Base-by-base conservation (phyloP, 305 asterid species). In the Fraxinus dipetala region DNA sequence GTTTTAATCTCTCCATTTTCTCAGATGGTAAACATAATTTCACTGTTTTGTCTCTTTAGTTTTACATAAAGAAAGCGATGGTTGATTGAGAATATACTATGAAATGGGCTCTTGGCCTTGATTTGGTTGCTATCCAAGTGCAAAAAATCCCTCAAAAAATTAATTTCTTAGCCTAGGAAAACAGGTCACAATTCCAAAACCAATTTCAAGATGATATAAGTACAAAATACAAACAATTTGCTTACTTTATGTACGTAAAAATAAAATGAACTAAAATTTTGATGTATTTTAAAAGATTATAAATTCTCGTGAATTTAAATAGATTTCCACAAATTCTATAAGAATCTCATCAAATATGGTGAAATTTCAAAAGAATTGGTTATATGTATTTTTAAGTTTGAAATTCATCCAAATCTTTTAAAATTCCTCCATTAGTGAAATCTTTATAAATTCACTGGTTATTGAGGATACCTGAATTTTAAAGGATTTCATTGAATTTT, bases 41-140 rank as follows among this genome's bases (percentile, higher is more conserved):
- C 63, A 16, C 63, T 16, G 63, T 16, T 51, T 20, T 20, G 26
- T 8, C 30, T 59, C 26, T 59, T 20, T 59, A 59, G 11, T 9
- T 26, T 4, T 67, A 28, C 36, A 26, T 67, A 11, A 10, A 67
- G 36, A 13, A 8, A 67, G 36, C 5, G 74, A 67, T 3, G 35
- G n/a, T 67, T 6, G 16, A 11, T 28, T 67, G 74, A 67, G 74
- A 67, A 28, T 28, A 10, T 79, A 78, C 76, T 78, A 48, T 80
- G 78, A 75, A 70, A 83, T 26, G 83, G 77, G 78, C 83, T 81
- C 75, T 86, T 83, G 32, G 82, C 83, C 59, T 85, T 85, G 69
- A 85, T 51, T 83, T 78, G 81, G 61, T 83, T 34, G 73, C n/a
- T 87, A 86, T 86, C 26, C 48, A 51, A 20, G 18, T 24, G 16